Percentiles rank a stretch among this genome's conserved stretches.
These are phyloP conservation scores for Rhytidhysteron rufulum DNA, from an alignment of 2,329 filamentous ascomycete genomes.

Conservation along the genomic window DNA sequence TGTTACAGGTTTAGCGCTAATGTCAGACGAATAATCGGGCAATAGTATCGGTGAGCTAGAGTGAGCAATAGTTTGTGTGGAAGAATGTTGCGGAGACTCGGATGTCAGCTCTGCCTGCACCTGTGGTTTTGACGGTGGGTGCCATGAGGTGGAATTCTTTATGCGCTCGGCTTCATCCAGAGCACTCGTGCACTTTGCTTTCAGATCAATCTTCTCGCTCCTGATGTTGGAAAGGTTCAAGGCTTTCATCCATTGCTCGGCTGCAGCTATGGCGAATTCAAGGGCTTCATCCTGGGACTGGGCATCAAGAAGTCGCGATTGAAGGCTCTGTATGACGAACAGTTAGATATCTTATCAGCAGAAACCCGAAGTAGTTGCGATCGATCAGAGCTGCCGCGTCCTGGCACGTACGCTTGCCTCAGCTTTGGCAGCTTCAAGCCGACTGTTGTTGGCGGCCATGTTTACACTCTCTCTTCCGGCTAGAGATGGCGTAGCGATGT, in stretches of 20 bases:
- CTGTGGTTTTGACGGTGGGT: constrained; percentile 4
- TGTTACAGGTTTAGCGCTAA: background rate
- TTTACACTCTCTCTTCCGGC: too few relatives aligned
- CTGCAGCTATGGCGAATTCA: constrained; percentile 69
- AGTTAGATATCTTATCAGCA: constrained; percentile 6
- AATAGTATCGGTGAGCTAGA: background rate
- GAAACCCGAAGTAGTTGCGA: background rate
- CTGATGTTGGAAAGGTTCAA: constrained; percentile 57
- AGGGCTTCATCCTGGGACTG: constrained; percentile 62
- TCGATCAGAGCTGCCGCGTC: background rate
- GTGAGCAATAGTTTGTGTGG: background rate
- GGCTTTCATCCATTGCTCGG: constrained; percentile 78
- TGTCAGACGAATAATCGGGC: background rate
- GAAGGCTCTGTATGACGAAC: constrained; percentile 21
- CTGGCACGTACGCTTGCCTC: constrained; percentile 31
- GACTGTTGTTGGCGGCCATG: constrained; percentile 24
- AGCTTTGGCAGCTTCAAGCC: constrained; percentile 26
- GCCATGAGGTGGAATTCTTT: constrained; percentile 48
- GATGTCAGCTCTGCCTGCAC: background rate
- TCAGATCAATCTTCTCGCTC: constrained; percentile 64
- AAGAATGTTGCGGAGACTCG: background rate
- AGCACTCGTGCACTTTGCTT: constrained; percentile 65
- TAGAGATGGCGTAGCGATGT: too few relatives aligned
- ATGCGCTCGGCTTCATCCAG: constrained; percentile 71
- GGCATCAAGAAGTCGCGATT: constrained; percentile 47